Percentiles rank a stretch among this genome's conserved stretches.
Conservation (phyloP, 305 asterid genomes). For the Fraxinus sp. region DNA sequence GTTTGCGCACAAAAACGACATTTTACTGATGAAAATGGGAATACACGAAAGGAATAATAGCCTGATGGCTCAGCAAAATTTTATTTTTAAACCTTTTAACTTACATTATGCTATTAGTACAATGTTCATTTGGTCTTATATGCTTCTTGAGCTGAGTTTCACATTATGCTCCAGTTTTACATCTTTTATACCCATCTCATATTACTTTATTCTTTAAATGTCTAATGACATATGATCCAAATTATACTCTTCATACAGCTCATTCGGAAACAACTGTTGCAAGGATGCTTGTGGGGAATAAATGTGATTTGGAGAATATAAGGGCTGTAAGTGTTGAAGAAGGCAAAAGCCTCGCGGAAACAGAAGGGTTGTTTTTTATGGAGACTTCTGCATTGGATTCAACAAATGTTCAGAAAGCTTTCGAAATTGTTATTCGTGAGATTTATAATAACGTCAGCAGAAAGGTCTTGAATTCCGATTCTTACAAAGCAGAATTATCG, state of each 20-base stretch:
- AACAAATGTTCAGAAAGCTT: conserved; percentile 67
- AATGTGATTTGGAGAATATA: conserved; percentile 66
- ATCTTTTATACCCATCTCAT: background rate
- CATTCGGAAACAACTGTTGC: conserved; percentile 77
- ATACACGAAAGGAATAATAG: background rate
- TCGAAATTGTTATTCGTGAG: conserved; percentile 67
- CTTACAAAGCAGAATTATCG: conserved; percentile 70
- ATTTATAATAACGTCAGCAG: conserved; percentile 72
- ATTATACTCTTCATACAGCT: conserved; percentile 41
- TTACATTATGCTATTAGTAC: background rate
- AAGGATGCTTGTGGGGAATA: conserved; percentile 79
- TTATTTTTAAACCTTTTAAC: background rate
- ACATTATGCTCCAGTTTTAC: background rate
- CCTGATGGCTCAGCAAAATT: background rate
- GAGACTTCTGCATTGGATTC: conserved; percentile 86
- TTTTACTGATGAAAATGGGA: background rate
- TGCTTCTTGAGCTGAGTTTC: background rate
- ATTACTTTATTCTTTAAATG: background rate
- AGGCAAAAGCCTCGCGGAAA: conserved; percentile 74
- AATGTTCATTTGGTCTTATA: background rate
- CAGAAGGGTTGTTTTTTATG: conserved; percentile 82
- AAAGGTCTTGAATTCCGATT: conserved; percentile 81
- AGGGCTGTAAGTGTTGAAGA: conserved; percentile 74
- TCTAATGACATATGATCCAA: background rate
- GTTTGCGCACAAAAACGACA: background rate